Evolutionary conservation across 2,329 filamentous ascomycete species (phyloP).

Genomic region (Aspergillus sp.): DNA sequence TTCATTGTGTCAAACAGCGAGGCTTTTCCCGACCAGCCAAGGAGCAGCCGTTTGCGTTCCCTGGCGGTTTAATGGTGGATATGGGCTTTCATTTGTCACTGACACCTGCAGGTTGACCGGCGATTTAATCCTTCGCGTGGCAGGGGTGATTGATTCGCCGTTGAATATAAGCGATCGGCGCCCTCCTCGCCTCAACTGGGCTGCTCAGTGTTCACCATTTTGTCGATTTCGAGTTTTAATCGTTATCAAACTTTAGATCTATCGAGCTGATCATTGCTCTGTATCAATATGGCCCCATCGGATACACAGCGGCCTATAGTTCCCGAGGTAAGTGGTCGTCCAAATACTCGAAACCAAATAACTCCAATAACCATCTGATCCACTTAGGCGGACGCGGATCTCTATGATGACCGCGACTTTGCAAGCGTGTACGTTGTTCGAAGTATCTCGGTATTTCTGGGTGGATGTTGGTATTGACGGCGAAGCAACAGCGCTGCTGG

Average conservation of each 20-base stretch:
- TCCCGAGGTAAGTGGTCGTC: background rate
- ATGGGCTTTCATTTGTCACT: too few species aligned
- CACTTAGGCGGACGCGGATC: conserved; percentile 1
- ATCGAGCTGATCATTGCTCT: background rate
- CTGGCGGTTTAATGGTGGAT: too few species aligned
- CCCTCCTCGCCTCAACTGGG: too few species aligned
- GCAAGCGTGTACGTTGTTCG: conserved; percentile 3
- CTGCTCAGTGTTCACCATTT: too few species aligned
- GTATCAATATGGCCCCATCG: background rate
- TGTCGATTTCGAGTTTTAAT: too few species aligned
- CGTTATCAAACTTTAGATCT: background rate
- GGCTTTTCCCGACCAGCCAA: too few species aligned
- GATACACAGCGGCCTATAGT: background rate
- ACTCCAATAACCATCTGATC: too few species aligned
- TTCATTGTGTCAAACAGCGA: background rate
- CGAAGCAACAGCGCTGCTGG: conserved; percentile 1
- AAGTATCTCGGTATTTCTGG: background rate
- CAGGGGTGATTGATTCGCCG: conserved; percentile 5
- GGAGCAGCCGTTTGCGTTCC: too few species aligned
- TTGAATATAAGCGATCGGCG: conserved; percentile 1
- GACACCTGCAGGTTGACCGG: too few species aligned
- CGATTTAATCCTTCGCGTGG: background rate
- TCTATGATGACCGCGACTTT: conserved; percentile 13
- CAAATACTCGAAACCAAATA: too few species aligned
- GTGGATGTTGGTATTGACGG: background rate